Base-by-base conservation (phyloP, 2,329 filamentous ascomycete genomes). In the Fusarium buharicum region DNA sequence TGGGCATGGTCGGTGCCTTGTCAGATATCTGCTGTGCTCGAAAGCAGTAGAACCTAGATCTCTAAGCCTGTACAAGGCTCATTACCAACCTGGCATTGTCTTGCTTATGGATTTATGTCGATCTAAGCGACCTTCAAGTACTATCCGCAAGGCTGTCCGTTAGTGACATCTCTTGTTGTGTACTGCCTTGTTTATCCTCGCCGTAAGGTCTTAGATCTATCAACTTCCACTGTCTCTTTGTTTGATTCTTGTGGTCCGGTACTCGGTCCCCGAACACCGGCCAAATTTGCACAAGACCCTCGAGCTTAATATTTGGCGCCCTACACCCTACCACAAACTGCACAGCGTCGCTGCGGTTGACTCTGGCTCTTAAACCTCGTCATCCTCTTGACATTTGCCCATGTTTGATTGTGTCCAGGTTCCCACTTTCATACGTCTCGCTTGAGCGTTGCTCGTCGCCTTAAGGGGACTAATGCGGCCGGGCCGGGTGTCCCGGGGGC, bases 381-480 rank as follows among this genome's bases (percentile, higher is more conserved):
- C 36, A 33, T 46, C 20, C 36, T 45, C 17, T 57, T 37, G 31
- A 37, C 16, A 30, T 20, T 46, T 37, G 50, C 61, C 50, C 61
- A 30, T 46, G 61, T 62, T 36, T 64, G 37, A 41, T 61, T n/a
- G 17, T 30, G 31, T 34, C 28, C 40, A 41, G 50, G 60, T 64
- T 64, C 38, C 61, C 61, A 64, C 61, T 64, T 62, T 62, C 50
- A 18, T 55, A 64, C 61, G 27, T 52, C 52, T 64, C 61, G 61
- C 61, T 64, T 64, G 61, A 60, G 41, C 48, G 38, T 61, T 48
- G 52, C 47, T 64, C 46, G 50, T 64, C 55, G 44, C 61, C 55
- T 64, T 48, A 64, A 64, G 53, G 13, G 56, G 61, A 62, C 61
- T 64, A 64, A 63, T 64, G 60, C 60, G 50, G 43, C 61, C 61